A percentile compares a stretch with the other conserved stretches of the same genome.
Conservation (phyloP, 2,329 filamentous ascomycete species). For the Fusarium sp. region DNA sequence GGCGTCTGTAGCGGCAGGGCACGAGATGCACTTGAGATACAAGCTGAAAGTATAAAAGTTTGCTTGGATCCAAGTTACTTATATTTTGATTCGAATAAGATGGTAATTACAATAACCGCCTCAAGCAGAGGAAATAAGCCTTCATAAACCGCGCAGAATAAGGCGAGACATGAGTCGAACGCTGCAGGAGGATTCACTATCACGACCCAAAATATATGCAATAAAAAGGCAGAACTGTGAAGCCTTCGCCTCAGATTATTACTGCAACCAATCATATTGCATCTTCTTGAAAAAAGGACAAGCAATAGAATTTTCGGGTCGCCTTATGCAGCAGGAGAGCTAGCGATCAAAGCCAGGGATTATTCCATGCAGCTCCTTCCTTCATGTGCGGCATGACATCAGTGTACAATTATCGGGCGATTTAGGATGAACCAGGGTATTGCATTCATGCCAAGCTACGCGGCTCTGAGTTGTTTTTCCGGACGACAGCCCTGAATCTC, state of each 20-base stretch:
- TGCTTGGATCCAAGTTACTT: not conserved
- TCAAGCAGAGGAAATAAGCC: not conserved
- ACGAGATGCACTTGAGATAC: not conserved
- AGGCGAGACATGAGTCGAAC: conserved; percentile 11
- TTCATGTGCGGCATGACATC: not conserved
- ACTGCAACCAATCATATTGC: not conserved
- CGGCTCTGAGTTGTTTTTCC: not conserved
- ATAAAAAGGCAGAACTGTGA: not conserved
- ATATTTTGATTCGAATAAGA: not conserved
- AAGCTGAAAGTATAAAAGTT: not conserved
- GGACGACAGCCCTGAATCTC: not conserved
- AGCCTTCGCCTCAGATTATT: not conserved
- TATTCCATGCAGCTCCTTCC: not conserved
- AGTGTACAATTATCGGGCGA: not conserved
- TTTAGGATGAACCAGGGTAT: not conserved
- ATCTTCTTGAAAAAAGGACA: not conserved
- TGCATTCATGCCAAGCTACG: not conserved
- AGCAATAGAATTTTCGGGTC: not conserved
- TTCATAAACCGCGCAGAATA: conserved; percentile 1
- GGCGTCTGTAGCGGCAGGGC: not conserved
- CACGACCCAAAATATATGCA: not conserved
- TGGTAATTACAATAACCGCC: not conserved
- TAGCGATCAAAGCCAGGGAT: not conserved
- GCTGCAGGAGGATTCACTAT: conserved; percentile 20
- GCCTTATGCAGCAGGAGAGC: not conserved